A percentile compares a stretch with the other conserved stretches of the same genome.
phyloP scores from a whole-genome alignment of 2,329 filamentous ascomycete genomes.

The Escovopsis sp. region DNA sequence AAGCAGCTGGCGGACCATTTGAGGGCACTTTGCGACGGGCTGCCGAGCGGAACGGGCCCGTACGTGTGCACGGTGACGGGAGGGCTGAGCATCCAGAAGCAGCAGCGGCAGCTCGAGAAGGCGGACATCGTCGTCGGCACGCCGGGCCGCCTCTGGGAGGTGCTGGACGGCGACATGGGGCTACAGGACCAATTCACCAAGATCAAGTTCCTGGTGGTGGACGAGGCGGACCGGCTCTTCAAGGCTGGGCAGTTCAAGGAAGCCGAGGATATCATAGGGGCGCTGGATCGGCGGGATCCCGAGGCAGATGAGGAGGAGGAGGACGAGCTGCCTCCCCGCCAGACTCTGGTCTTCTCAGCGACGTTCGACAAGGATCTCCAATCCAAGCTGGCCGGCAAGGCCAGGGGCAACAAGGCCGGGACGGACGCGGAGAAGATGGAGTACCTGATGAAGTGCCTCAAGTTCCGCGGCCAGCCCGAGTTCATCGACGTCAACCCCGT shows the following conservation, averaged over 20 bases:
- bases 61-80: slow-evolving; percentile 83
- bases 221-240: slow-evolving; percentile 84
- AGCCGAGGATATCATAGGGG: slow-evolving; percentile 69
- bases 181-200: slow-evolving; percentile 55
- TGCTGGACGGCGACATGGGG: slow-evolving; percentile 61
- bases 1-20: slow-evolving; percentile 83
- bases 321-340: slow-evolving; percentile 26
- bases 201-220: slow-evolving; percentile 73
- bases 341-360: slow-evolving; percentile 91
- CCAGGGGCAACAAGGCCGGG: slow-evolving; percentile 24
- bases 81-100: slow-evolving; percentile 86
- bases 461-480: slow-evolving; percentile 72
- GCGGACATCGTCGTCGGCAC: slow-evolving; percentile 91
- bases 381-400: slow-evolving; percentile 74
- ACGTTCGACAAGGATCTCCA: slow-evolving; percentile 88
- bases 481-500: slow-evolving; percentile 87
- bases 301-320: slow-evolving; percentile 19
- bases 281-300: slow-evolving; percentile 59
- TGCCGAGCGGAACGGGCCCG: slow-evolving; percentile 35
- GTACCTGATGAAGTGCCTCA: slow-evolving; percentile 78
- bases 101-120: slow-evolving; percentile 66
- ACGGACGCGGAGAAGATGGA: slow-evolving; percentile 73
- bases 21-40: slow-evolving; percentile 50
- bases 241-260: slow-evolving; percentile 94
- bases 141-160: slow-evolving; percentile 86